phyloP scores from a whole-genome alignment of 176 grass and related monocot genomes.

The Carex pumila region DNA sequence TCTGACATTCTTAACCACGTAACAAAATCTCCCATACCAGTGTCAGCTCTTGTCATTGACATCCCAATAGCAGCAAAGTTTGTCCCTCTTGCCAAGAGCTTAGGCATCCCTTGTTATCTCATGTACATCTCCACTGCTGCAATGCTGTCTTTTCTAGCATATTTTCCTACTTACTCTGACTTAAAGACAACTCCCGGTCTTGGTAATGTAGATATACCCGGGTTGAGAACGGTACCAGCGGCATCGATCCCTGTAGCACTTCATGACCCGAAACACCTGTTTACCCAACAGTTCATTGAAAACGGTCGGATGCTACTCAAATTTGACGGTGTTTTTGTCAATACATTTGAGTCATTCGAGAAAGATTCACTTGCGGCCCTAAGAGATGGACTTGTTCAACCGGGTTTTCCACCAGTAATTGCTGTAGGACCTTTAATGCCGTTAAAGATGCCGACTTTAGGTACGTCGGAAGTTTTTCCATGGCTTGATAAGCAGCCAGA shows the following conservation, averaged over 20 bases:
- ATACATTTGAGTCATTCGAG: slow-evolving; percentile 53
- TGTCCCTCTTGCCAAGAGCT: slow-evolving; percentile 20
- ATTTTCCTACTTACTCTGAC: slow-evolving; percentile 30
- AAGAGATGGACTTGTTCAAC: slow-evolving; percentile 24
- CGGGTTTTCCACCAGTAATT: slow-evolving; percentile 27
- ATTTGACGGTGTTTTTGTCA: slow-evolving; percentile 29
- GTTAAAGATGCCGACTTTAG: too few species aligned
- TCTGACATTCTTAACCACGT: slow-evolving; percentile 23
- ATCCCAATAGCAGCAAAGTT: slow-evolving; percentile 26
- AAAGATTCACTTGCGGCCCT: slow-evolving; percentile 37
- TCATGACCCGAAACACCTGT: slow-evolving; percentile 29
- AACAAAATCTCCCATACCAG: neutral
- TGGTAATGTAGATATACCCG: slow-evolving; percentile 40
- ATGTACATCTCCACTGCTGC: slow-evolving; percentile 33
- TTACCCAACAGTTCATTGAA: slow-evolving; percentile 45
- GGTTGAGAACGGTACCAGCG: neutral
- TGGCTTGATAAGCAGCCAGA: slow-evolving; percentile 50
- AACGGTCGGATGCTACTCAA: slow-evolving; percentile 24
- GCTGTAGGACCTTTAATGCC: slow-evolving; percentile 30
- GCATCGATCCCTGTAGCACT: slow-evolving; percentile 20
- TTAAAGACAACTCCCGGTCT: neutral
- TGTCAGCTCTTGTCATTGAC: slow-evolving; percentile 42
- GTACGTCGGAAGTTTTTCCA: neutral
- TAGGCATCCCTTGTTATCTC: slow-evolving; percentile 34
- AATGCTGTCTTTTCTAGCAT: slow-evolving; percentile 40